Evolutionary conservation across 345 rosid genomes (phyloP).

Genomic region (Acer yangbiense): DNA sequence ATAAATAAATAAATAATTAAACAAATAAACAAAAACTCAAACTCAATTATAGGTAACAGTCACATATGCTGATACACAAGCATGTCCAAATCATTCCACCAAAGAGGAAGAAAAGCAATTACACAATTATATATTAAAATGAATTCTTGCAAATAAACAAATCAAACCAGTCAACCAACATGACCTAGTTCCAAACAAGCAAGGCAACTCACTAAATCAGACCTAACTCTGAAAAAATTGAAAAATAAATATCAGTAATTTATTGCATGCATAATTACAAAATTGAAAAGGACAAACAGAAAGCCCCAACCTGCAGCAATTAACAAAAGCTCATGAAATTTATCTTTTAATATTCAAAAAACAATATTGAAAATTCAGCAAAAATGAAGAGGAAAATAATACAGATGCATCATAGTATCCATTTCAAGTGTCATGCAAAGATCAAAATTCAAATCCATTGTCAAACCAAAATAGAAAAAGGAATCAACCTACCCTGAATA

Average conservation of each 20-base stretch:
- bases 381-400: background rate
- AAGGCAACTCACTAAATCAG: constrained; percentile 24
- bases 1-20: background rate
- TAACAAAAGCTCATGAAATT: too few relatives aligned
- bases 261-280: background rate
- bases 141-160: constrained; percentile 6
- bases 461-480: constrained; percentile 9
- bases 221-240: constrained; percentile 32
- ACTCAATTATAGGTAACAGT: background rate
- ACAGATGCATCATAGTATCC: background rate
- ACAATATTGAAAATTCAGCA: background rate
- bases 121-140: background rate
- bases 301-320: background rate
- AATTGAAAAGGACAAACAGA: constrained; percentile 17
- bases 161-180: constrained; percentile 35
- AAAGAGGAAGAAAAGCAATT: constrained; percentile 13
- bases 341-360: background rate
- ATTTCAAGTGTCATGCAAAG: constrained; percentile 10
- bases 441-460: background rate
- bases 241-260: background rate
- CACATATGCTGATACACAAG: background rate
- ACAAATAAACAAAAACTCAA: background rate
- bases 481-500: too few relatives aligned
- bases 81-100: constrained; percentile 10
- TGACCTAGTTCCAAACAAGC: constrained; percentile 18